Base-by-base conservation (phyloP, 495 filamentous ascomycete species). In the Trichocladium antarcticum region DNA sequence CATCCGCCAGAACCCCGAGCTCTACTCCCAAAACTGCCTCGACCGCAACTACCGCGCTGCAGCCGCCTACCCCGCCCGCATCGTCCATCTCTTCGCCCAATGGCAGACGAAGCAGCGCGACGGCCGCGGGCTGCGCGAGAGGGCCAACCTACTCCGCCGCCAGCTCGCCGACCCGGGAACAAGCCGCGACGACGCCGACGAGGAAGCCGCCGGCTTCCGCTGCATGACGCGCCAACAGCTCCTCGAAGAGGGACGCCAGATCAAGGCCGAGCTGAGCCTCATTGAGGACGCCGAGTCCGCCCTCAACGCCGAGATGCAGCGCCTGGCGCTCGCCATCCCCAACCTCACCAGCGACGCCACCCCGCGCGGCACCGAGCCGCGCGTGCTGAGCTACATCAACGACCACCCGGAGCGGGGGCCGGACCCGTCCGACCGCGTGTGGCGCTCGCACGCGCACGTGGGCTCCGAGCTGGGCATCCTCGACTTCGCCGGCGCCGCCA, bases 1-100 rank as follows among this genome's bases (percentile, higher is more conserved):
- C 66, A 94, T 98, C 65, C 87, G 88, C 43, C 74, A 84, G 46
- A 84, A 90, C 64, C 75, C 79, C 35, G 76, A 81, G 21, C 73
- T 92, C 37, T 84, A 96, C 72, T 69, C 79, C 50, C 71, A 83
- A 49, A 98, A 93, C 62, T 93, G 86, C 63, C 53, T 83, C 46
- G 80, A 87, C 43, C 79, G 92, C 44, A 96, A 95, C 63, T 96
- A 95, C 67, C 68, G 76, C 42, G 58, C 72, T 12, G 81, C 86
- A 50, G 72, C 79, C 12, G 57, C 71, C 2, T 78, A 83, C 54
- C 83, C 90, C 1, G 69, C 69, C 27, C 74, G 70, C 43, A 96
- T 98, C 47, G 73, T 80, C 45, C 62, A 74, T 21, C 71, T 93
- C 7, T 81, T 82, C 57, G 76, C 82, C 1, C 70, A 86, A 66